phyloP scores from a whole-genome alignment of 2,329 filamentous ascomycete genomes.

The Phialophora macrospora region DNA sequence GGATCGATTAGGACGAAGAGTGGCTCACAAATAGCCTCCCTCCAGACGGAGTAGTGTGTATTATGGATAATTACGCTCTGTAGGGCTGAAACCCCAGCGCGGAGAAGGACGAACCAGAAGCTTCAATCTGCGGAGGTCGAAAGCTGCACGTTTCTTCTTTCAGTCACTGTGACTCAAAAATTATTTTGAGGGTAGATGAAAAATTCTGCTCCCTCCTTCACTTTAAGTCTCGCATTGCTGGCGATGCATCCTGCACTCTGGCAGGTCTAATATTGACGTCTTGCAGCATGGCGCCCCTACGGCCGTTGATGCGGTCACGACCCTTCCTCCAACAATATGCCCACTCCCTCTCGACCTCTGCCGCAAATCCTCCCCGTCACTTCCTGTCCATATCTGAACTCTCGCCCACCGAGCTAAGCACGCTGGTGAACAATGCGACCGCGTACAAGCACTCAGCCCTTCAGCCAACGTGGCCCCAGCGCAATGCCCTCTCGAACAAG shows the following conservation, averaged over 20 bases:
- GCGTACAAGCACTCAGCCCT: constrained; percentile 79
- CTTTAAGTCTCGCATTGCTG: constrained; percentile 9
- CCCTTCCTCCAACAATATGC: constrained; percentile 21
- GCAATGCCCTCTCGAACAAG: constrained; percentile 69
- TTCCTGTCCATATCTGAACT: constrained; percentile 91
- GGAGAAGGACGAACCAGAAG: constrained; percentile 18
- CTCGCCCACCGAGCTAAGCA: constrained; percentile 75
- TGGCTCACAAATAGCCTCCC: neutral
- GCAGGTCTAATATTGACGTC: neutral
- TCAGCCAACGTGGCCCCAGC: constrained; percentile 62
- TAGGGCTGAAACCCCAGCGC: constrained; percentile 2
- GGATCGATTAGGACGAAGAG: neutral
- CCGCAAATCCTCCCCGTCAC: constrained; percentile 73
- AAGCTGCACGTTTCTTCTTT: constrained; percentile 10
- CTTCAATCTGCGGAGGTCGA: constrained; percentile 19
- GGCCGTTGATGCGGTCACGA: constrained; percentile 20
- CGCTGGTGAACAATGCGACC: constrained; percentile 80
- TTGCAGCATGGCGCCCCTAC: constrained; percentile 24
- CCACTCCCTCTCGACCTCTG: constrained; percentile 38
- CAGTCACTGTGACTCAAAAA: constrained; percentile 22
- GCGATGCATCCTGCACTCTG: constrained; percentile 12
- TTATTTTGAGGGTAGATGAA: neutral
- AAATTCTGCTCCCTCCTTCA: neutral
- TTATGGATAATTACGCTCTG: no score
- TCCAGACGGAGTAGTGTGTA: no score